Base-by-base conservation (phyloP, 768 basidiomycete genomes). In the Termitomyces sp. region DNA sequence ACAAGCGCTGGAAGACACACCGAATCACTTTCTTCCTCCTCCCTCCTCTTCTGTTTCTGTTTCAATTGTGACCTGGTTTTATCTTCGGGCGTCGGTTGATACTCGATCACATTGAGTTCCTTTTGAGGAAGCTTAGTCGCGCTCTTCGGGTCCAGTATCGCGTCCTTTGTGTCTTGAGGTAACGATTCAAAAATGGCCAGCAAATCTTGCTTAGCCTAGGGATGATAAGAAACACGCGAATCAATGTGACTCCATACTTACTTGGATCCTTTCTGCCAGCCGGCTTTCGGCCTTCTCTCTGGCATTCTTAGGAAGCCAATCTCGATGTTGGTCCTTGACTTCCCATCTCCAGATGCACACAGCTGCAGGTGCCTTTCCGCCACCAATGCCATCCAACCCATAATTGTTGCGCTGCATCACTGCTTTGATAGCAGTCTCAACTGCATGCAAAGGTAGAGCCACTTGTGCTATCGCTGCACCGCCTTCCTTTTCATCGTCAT, bases 341-440 rank as follows among this genome's bases (percentile, higher is more conserved):
- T 96, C 94, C 94, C 93, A 96, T 51, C 90, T 77, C 92, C 91
- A 95, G 21, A 89, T 74, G 59, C 82, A 86, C 34, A 90, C 71
- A n/a, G 81, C 73, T 7, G 86, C 82, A 14, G 87, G 85, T 21
- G 75, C 65, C 66, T 81, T 89, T 52, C 74, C 73, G 35, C 81
- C 81, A 10, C 71, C 65, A 17, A 72, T 65, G 2, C 73, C 71
- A 52, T 90, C 84, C 5, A 95, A 70, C 1, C 94, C 94, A 65
- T 95, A 95, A 69, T 96, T 95, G 27, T 79, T 82, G 16, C 94
- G 85, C 29, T 68, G 74, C 55, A 91, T 82, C 11, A 88, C 68
- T 2, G 73, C 63, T 66, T 81, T 84, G 50, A 95, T 86, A 12
- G 84, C 81, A 35, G 74, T 70, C 63, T 93, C 90, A 4, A 96